Percentiles rank a stretch among this genome's conserved stretches.
These are phyloP conservation scores for Lolium perenne DNA, from an alignment of 176 grass and related monocot genomes.

Conservation along the genomic window DNA sequence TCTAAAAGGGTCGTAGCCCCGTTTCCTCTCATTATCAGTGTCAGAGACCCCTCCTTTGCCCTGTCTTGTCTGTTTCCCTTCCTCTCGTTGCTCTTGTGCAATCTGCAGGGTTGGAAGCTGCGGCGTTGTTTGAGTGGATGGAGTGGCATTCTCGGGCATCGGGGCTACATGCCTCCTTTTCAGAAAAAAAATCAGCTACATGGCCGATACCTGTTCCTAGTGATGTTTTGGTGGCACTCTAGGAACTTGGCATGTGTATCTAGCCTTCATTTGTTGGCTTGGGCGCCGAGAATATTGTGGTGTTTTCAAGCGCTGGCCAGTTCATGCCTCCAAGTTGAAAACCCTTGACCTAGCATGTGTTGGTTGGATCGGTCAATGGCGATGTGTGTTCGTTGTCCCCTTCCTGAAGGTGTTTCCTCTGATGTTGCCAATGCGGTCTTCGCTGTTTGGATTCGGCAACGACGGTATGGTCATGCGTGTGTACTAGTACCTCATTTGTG, in stretches of 20 bases:
- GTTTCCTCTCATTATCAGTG: neutral
- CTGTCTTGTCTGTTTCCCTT: neutral
- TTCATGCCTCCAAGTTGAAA: neutral
- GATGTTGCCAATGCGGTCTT: neutral
- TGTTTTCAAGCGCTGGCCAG: neutral
- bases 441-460: neutral
- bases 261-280: neutral
- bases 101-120: neutral
- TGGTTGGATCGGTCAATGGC: neutral
- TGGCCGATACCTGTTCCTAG: neutral
- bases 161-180: neutral
- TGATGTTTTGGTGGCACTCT: neutral
- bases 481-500: neutral
- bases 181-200: neutral
- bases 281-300: neutral
- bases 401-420: neutral
- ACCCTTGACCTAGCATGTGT: neutral
- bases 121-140: neutral
- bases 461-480: neutral
- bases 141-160: neutral
- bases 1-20: neutral
- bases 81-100: neutral
- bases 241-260: neutral
- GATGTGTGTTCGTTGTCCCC: neutral
- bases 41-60: neutral